These are phyloP conservation scores for Euryodendron excelsum DNA, from an alignment of 148 eudicot species.

Conservation along the genomic window DNA sequence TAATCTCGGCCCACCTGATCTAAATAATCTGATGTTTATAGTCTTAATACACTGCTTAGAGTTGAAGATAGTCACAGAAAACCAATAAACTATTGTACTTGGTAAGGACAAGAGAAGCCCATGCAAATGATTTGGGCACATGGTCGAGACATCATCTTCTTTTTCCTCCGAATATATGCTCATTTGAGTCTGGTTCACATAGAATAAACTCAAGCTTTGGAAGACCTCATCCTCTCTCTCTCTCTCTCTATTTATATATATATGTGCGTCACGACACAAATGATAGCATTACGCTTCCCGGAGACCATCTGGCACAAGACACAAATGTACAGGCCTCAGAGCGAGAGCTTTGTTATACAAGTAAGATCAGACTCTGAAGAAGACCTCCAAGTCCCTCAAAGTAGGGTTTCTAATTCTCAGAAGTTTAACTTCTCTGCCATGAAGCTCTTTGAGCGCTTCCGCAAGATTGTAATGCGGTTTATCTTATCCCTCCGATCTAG, in stretches of 20 bases:
- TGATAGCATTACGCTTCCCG: slow-evolving; percentile 41
- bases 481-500: slow-evolving; percentile 29
- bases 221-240: slow-evolving; percentile 4
- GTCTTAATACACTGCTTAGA: not conserved
- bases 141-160: slow-evolving; percentile 16
- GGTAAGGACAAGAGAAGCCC: slow-evolving; percentile 22
- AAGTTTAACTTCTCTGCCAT: slow-evolving; percentile 23
- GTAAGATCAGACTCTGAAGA: slow-evolving; percentile 6
- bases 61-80: slow-evolving; percentile 2
- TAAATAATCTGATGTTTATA: not conserved
- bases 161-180: too few relatives aligned
- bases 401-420: not conserved
- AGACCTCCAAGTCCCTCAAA: not conserved
- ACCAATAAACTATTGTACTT: not conserved
- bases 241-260: too few relatives aligned
- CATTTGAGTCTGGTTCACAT: not conserved
- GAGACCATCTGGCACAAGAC: slow-evolving; percentile 8
- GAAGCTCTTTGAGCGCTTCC: slow-evolving; percentile 45
- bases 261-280: slow-evolving; percentile 29
- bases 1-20: not conserved
- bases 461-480: slow-evolving; percentile 39
- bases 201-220: not conserved
- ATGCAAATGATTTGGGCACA: slow-evolving; percentile 30
- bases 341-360: slow-evolving; percentile 17
- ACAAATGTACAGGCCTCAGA: slow-evolving; percentile 10